phyloP scores from a whole-genome alignment of 352 stramenopile species.

The Lagenidium sp. region DNA sequence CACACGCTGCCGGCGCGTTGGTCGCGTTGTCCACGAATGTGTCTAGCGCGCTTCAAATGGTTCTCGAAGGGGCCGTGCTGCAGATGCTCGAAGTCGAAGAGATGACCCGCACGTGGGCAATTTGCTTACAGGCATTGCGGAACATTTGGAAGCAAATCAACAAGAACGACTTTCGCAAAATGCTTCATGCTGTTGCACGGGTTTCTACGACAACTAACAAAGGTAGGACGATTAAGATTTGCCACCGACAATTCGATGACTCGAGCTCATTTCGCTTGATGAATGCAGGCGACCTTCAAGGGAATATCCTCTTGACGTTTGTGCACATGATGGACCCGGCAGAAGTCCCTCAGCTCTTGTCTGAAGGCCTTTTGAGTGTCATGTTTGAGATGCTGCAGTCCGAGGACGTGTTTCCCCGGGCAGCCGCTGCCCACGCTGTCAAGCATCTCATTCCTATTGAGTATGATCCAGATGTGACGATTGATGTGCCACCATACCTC shows the following conservation, averaged over 20 bases:
- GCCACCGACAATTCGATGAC: no score
- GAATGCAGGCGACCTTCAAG: conserved; percentile 53
- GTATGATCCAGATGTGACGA: conserved; percentile 70
- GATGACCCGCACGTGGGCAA: conserved; percentile 58
- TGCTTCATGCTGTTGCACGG: conserved; percentile 75
- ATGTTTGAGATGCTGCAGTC: conserved; percentile 79
- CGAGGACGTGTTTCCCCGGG: conserved; percentile 58
- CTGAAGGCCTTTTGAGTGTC: conserved; percentile 70
- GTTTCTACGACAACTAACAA: conserved; percentile 73
- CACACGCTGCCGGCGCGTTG: conserved; percentile 63
- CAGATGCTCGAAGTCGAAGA: conserved; percentile 86
- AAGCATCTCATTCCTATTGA: conserved; percentile 71
- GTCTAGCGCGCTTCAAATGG: conserved; percentile 77
- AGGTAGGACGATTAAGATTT: conserved; percentile 25
- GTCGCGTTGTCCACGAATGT: conserved; percentile 74
- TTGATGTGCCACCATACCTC: conserved; percentile 68
- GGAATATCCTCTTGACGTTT: conserved; percentile 83
- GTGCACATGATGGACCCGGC: conserved; percentile 85
- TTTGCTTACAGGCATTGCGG: conserved; percentile 70
- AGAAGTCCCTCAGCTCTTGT: conserved; percentile 62
- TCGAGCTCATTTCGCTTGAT: no score
- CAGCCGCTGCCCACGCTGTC: conserved; percentile 75
- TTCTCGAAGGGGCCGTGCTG: conserved; percentile 80
- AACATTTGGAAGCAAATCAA: conserved; percentile 89
- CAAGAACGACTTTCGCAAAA: conserved; percentile 71